Base-by-base conservation (phyloP, 257 asterid species). In the Parsonsia alboflavescens region DNA sequence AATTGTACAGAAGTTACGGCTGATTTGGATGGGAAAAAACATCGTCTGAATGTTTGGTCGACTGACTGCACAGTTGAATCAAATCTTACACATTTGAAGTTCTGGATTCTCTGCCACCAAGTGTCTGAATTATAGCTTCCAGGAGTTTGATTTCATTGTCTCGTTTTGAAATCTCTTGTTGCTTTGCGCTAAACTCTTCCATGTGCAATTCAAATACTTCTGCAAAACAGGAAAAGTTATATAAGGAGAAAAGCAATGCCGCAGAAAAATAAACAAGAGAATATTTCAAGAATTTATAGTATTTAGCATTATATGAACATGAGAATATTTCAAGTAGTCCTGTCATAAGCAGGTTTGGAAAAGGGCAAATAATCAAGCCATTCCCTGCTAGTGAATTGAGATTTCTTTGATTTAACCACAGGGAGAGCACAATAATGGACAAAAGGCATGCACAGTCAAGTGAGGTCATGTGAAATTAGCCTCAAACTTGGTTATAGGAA, bases 71-170 rank as follows among this genome's bases (percentile, higher is more conserved):
- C 49, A 64, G 65, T 77, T 83, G 68, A 36, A 49, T 28, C 21
- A 41, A 79, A 73, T 28, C 46, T 52, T 5, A 52, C 21, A 82
- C 74, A 59, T 68, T 76, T 75, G 81, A 48, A 49, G 88, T 68
- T 36, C 45, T 85, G 28, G 90, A 82, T 33, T 85, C 83, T 75
- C 88, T 85, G 70, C 96, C 97, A 33, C 99, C 99, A 45, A 92
- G 96, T 7, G 99, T 95, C 84, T 87, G 90, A 75, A 92, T 92
- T 88, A 93, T 95, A 72, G 99, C 96, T 88, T 95, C 98, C 2
- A 95, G 89, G 76, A 95, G 97, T 80, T 88, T 92, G 48, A 95
- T 95, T 82, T 93, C 98, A 79, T 86, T 80, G 77, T 91, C 99
- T 73, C 96, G 90, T 84, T 88, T 87, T 36, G 84, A 70, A 42